Evolutionary conservation across 192 early-diverging fungal species (phyloP), one percentile per base, ranked within the genome.

Genomic region (Entomortierella parvispora): DNA sequence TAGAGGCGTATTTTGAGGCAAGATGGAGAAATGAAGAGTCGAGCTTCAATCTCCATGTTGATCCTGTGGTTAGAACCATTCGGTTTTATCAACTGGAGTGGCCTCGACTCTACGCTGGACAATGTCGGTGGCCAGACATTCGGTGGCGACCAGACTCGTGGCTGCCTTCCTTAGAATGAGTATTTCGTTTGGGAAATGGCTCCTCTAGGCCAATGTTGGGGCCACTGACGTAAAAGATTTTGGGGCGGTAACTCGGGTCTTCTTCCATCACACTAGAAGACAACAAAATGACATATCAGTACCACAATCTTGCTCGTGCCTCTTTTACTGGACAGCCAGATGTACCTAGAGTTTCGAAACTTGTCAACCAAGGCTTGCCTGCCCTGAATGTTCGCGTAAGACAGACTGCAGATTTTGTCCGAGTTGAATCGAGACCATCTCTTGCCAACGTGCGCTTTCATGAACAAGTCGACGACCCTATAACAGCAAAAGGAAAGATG

Each of bases 341-440:
- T 17, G n/a, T 80, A 90, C 87, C 85, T 85, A 4, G 92, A 93
- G 61, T 93, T 95, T 46, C 88, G 77, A 71, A 95, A 96, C 55
- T 93, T 93, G 37, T 92, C 86, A 44, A 96, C 85, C 23, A 96
- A 79, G 3, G 84, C 83, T 4, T 82, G 56, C 58, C 88, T 89
- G 2, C 92, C 91, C 65, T 96, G 93, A 18, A 95, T 83, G 47
- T 89, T 88, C n/a, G 94, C 94, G 78, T 89, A 94, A n/a, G 87
- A 86, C 22, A 96, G 59, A 8, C 80, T 83, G 60, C 90, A 90
- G 8, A 89, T 78, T 69, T 96, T 96, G 55, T 93, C 90, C 42
- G 87, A 89, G 68, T 95, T 93, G 83, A 94, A 95, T 26, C 84
- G 83, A 14, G 62, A 80, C 94, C 94, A 96, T 64, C 85, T 87